Evolutionary conservation across 768 basidiomycete species (phyloP), one percentile per base, ranked within the genome.

Genomic region (Psilocybe cubensis): DNA sequence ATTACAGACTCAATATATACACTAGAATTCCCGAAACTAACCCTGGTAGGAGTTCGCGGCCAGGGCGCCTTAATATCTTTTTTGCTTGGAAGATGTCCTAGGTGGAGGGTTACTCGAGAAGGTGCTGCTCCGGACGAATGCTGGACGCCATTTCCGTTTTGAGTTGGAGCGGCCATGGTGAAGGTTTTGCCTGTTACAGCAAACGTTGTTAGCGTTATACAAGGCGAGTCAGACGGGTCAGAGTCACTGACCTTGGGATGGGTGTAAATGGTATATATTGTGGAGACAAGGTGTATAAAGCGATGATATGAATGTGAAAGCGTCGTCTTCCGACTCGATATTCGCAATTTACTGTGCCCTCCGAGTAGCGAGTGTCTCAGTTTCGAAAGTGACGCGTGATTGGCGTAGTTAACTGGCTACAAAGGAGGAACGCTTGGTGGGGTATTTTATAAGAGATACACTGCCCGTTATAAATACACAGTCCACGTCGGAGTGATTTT

Each of bases 31-130:
- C n/a, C n/a, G n/a, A n/a, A n/a, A 73, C 70, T 47, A 46, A 85
- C 88, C 64, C 87, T 79, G 10, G 88, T 89, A 2, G 89, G 89
- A 0, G 89, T 89, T 20, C 88, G 79, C 2, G 89, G 89, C 83
- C 87, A 91, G 14, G 84, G 80, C 0, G 86, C 83, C 62, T 84
- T 86, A 64, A 91, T 86, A 52, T 87, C 78, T 65, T 83, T 87
- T 73, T 89, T 89, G 61, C 82, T 82, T 0, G 89, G 90, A 25
- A 91, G 74, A 69, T 91, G 87, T 1, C 87, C 89, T 25, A 91
- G 83, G 49, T 86, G 85, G 27, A 91, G 82, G 46, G 87, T 87
- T 53, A 91, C 85, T 45, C 82, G 81, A 11, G 84, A 78, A 1
- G 87, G 85, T 3, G 78, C 77, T 23, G 68, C 67, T 25, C 75